phyloP scores from a whole-genome alignment of 768 basidiomycete species.

The Hygrocybe coccinea region DNA sequence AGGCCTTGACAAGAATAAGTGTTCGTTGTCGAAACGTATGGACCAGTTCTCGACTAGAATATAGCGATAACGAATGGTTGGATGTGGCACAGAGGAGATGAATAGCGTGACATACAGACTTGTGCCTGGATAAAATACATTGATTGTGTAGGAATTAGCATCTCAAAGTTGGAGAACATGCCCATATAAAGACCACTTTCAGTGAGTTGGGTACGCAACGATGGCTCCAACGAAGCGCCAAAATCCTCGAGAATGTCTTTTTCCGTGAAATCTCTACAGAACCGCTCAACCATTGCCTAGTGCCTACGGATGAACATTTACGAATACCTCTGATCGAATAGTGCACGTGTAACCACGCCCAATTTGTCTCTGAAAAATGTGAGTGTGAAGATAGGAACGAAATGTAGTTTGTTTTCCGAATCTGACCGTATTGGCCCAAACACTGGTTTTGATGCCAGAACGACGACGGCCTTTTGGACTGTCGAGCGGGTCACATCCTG shows the following conservation, averaged over 20 bases:
- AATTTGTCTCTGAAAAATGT: conserved; percentile 68
- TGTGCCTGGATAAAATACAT: conserved; percentile 45
- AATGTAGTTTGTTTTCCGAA: conserved; percentile 2
- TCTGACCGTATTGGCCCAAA: conserved; percentile 86
- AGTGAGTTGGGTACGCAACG: conserved; percentile 74
- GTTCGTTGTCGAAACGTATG: conserved; percentile 92
- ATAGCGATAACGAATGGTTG: conserved; percentile 5
- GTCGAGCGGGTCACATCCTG: conserved; percentile 90
- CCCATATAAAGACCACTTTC: conserved; percentile 96
- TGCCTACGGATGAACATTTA: neutral
- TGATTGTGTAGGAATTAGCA: neutral
- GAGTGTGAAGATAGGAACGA: neutral
- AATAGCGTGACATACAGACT: conserved; percentile 48
- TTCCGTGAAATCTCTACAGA: conserved; percentile 75
- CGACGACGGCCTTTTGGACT: conserved; percentile 96
- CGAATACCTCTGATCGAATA: conserved; percentile 74
- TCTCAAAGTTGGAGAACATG: conserved; percentile 29
- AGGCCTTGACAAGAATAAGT: conserved; percentile 86
- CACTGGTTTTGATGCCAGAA: conserved; percentile 83
- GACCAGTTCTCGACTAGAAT: conserved; percentile 76
- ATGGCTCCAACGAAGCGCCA: conserved; percentile 66
- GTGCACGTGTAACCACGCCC: conserved; percentile 87
- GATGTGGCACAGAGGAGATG: neutral
- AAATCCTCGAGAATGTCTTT: conserved; percentile 89
- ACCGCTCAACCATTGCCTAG: conserved; percentile 2